Base-by-base conservation (phyloP, 2,329 filamentous ascomycete genomes). In the Aspergillus ruber region DNA sequence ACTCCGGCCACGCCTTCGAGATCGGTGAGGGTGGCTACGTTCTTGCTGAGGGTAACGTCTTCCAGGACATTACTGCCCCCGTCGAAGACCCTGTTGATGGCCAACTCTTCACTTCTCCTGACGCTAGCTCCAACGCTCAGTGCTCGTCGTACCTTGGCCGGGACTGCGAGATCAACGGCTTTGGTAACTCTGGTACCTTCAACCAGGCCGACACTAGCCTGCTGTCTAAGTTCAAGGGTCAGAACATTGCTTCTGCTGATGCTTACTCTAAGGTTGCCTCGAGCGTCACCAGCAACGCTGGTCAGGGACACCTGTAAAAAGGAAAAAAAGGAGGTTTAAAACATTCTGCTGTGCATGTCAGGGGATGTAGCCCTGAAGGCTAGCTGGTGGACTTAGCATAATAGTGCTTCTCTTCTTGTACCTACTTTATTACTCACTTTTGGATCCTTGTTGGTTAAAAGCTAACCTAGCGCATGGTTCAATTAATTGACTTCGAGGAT, bases 1-100 rank as follows among this genome's bases (percentile, higher is more conserved):
- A 74, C 63, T 61, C 65, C 17, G 75, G 75, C 43, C 80, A 83
- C 65, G 76, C 78, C n/a, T 82, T 83, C 60, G 80, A 81, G 64
- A 50, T 74, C 42, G 70, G 69, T 45, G 42, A 60, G 5, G 72
- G 72, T 38, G 67, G 56, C 44, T 68, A 67, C 54, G 72, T 79
- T 39, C 67, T 82, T 18, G 75, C 74, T 2, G 79, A 82, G 65
- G 80, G 79, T 33, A 81, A 79, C 56, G 65, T 78, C 42, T 82
- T 81, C 71, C 73, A 80, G 63, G 76, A 79, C 55, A 72, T 82
- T 46, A 60, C 64, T 12, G 65, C 67, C 17, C 62, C 70, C 17
- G 62, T 75, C 42, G 68, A 74, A 50, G 54, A 60, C 13, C 60
- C 52, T 13, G 63, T 68, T 46, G 54, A 57, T n/a, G 73, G 72